phyloP scores from a whole-genome alignment of 768 basidiomycete genomes.

The Paxillus ammoniavirescens region DNA sequence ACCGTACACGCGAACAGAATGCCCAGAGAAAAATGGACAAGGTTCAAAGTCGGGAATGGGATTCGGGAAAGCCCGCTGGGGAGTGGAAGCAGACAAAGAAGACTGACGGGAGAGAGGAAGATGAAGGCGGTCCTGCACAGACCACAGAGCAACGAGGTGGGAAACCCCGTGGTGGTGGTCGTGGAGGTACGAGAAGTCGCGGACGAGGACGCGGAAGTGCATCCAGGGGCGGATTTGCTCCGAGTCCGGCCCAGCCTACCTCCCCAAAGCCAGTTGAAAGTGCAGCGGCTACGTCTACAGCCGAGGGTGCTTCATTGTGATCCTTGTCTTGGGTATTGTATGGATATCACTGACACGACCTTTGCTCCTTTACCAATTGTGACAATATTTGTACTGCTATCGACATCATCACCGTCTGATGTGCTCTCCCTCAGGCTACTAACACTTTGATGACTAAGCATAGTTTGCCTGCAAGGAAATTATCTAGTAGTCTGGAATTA shows the following conservation, averaged over 20 bases:
- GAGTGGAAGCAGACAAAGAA: conserved; percentile 17
- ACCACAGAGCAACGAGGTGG: conserved; percentile 18
- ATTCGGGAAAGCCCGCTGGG: conserved; percentile 59
- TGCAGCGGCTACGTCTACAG: not conserved
- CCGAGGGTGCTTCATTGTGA: not conserved
- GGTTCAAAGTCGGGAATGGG: conserved; percentile 78
- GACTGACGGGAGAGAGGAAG: conserved; percentile 2
- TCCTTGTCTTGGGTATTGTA: not conserved
- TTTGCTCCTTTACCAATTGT: not conserved
- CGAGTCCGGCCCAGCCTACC: not conserved
- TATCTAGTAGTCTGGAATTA: not conserved
- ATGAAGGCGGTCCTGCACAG: conserved; percentile 3
- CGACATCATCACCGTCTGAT: not conserved
- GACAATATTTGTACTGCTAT: not conserved
- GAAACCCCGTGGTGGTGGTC: conserved; percentile 31
- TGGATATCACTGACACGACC: not conserved
- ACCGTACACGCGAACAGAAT: conserved; percentile 74
- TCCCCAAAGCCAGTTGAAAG: not conserved
- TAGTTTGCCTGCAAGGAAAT: not conserved
- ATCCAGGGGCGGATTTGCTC: not conserved
- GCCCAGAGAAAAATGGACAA: conserved; percentile 83
- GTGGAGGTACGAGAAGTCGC: conserved; percentile 34
- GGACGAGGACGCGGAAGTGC: conserved; percentile 36
- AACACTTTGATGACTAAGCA: not conserved
- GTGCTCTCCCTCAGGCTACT: no score